These are phyloP conservation scores for Salix viminalis DNA, from an alignment of 345 rosid genomes.

Conservation along the genomic window DNA sequence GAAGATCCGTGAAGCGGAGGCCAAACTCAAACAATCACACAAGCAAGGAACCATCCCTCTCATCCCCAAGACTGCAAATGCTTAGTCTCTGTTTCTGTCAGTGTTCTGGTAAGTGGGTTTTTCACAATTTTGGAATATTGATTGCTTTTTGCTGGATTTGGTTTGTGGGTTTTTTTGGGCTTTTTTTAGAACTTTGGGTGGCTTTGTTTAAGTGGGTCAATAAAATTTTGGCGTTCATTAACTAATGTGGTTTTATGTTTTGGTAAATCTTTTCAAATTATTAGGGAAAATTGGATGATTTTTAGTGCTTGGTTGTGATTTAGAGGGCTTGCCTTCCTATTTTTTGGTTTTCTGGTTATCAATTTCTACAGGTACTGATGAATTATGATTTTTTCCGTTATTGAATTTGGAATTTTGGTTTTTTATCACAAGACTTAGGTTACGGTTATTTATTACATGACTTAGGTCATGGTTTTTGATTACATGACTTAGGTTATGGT, in stretches of 20 bases:
- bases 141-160: not conserved
- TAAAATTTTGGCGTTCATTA: not conserved
- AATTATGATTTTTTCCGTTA: not conserved
- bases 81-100: constrained; percentile 29
- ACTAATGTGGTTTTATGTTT: not conserved
- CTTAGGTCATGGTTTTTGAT: no score
- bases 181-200: not conserved
- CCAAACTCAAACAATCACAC: constrained; percentile 48
- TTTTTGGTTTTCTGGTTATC: not conserved
- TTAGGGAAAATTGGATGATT: not conserved
- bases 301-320: not conserved
- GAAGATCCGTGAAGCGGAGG: constrained; percentile 86
- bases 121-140: not conserved
- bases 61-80: constrained; percentile 79
- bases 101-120: constrained; percentile 1
- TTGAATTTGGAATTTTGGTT: not conserved
- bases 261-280: not conserved
- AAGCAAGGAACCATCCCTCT: constrained; percentile 53
- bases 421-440: not conserved
- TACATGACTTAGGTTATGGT: not conserved
- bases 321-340: not conserved
- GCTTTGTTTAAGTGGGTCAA: not conserved
- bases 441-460: not conserved
- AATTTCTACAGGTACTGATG: not conserved
- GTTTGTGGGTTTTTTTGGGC: not conserved